These are phyloP conservation scores for Arabidopsis thaliana DNA, from an alignment of 345 rosid genomes.

Conservation along the genomic window TAIR10.1 NC_003070.9:406501-407000, in stretches of 20 bases:
- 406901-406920: slow-evolving; percentile 84
- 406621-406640: slow-evolving; percentile 12
- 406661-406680: slow-evolving; percentile 10
- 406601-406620: slow-evolving; percentile 1
- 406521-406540: slow-evolving; percentile 57
- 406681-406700: slow-evolving; percentile 47
- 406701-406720: slow-evolving; percentile 52
- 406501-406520: slow-evolving; percentile 99
- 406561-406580: slow-evolving; percentile 1
- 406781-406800: slow-evolving; percentile 86
- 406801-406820: slow-evolving; percentile 21
- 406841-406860: slow-evolving; percentile 17
- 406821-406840: slow-evolving; percentile 11
- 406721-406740: slow-evolving; percentile 91
- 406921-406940: slow-evolving; percentile 67
- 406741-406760: slow-evolving; percentile 97
- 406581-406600: slow-evolving; percentile 3
- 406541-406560: slow-evolving; percentile 6
- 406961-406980: slow-evolving; percentile 91
- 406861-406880: slow-evolving; percentile 18
- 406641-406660: background rate
- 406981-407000: slow-evolving; percentile 79
- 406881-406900: slow-evolving; percentile 42
- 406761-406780: slow-evolving; percentile 78
- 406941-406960: slow-evolving; percentile 73